phyloP scores from a whole-genome alignment of 139 green algal genomes.

The Deuterostichococcus epilithicus region DNA sequence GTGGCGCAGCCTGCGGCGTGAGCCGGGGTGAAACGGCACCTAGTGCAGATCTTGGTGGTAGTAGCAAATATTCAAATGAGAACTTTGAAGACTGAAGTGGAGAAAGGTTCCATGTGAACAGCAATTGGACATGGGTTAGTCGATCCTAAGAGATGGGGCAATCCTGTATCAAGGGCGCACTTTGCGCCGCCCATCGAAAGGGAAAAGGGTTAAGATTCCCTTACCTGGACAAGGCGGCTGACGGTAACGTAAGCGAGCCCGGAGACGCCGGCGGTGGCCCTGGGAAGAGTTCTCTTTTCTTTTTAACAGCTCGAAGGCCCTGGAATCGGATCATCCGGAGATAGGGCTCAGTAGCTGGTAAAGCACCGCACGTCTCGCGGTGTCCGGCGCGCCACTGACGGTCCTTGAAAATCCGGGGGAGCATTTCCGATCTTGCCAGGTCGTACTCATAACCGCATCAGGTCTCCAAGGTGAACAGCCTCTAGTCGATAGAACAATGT shows the following conservation, averaged over 20 bases:
- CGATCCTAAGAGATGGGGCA: conserved; percentile 89
- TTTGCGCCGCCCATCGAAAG: conserved; percentile 80
- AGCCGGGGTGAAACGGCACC: conserved; percentile 78
- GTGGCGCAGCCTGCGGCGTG: conserved; percentile 75
- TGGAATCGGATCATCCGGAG: conserved; percentile 87
- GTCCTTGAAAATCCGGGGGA: conserved; percentile 86
- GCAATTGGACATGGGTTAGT: conserved; percentile 94
- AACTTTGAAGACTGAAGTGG: conserved; percentile 92
- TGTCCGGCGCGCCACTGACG: conserved; percentile 82
- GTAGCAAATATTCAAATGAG: conserved; percentile 95
- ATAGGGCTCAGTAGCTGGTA: conserved; percentile 83
- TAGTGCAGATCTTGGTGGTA: conserved; percentile 94
- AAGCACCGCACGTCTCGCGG: conserved; percentile 78
- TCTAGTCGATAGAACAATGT: conserved; percentile 95
- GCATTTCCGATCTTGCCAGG: conserved; percentile 69
- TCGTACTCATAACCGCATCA: conserved; percentile 96
- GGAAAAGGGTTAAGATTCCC: conserved; percentile 93
- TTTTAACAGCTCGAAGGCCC: conserved; percentile 84
- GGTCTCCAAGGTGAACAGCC: conserved; percentile 95
- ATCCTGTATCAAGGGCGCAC: conserved; percentile 79
- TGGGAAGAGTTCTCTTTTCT: conserved; percentile 95
- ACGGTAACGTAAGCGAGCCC: conserved; percentile 82
- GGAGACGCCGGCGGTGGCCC: conserved; percentile 76
- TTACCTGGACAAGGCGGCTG: conserved; percentile 79
- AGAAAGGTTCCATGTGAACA: conserved; percentile 95